These are phyloP conservation scores for Fusarium stilboides DNA, from an alignment of 2,329 filamentous ascomycete genomes.

Conservation along the genomic window DNA sequence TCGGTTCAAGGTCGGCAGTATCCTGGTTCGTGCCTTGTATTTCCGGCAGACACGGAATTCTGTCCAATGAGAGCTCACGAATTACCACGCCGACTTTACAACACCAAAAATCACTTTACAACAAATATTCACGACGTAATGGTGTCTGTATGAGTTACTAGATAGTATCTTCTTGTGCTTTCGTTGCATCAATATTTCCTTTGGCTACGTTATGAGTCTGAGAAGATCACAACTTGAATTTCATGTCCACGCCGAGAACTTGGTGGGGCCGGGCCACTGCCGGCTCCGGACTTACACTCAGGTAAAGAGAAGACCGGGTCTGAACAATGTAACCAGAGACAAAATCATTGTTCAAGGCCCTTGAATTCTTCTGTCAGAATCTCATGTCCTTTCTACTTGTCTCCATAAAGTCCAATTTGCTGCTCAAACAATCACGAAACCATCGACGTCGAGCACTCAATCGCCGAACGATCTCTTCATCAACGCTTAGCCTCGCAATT, in stretches of 20 bases:
- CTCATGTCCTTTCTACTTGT: neutral
- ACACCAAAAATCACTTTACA: neutral
- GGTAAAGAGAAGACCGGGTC: slow-evolving; percentile 5
- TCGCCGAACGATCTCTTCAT: neutral
- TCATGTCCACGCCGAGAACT: slow-evolving; percentile 14
- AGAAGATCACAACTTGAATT: slow-evolving; percentile 13
- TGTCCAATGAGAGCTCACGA: slow-evolving; percentile 44
- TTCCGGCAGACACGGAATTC: slow-evolving; percentile 41
- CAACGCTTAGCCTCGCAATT: neutral
- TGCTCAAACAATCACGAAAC: rapidly evolving
- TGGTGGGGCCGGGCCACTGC: slow-evolving; percentile 34
- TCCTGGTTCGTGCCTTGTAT: slow-evolving; percentile 46
- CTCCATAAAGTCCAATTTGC: rapidly evolving
- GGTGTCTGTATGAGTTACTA: neutral
- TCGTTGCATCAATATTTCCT: rapidly evolving
- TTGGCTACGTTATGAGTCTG: neutral
- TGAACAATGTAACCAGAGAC: neutral
- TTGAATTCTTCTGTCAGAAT: too few species aligned
- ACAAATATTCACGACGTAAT: neutral
- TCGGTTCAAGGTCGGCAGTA: slow-evolving; percentile 52
- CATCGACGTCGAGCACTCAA: neutral
- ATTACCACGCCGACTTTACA: slow-evolving; percentile 46
- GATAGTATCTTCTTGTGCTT: rapidly evolving
- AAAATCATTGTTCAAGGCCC: neutral
- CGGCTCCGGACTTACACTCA: slow-evolving; percentile 18